Percentiles rank a stretch among this genome's conserved stretches.
phyloP scores from a whole-genome alignment of 75 land plant genomes.

The Pinus taeda region DNA sequence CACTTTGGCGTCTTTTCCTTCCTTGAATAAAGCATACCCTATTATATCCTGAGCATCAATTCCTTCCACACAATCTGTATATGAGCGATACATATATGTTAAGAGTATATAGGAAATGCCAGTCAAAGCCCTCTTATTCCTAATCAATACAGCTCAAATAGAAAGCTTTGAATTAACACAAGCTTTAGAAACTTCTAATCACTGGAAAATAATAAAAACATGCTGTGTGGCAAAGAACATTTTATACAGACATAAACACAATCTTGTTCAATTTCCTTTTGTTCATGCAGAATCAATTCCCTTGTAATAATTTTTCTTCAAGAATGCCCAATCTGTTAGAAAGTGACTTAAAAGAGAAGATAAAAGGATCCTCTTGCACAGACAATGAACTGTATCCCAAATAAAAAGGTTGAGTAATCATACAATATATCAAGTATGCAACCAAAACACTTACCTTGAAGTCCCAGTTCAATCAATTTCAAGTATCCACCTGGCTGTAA shows the following conservation, averaged over 20 bases:
- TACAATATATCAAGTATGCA: neutral
- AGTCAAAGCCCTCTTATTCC: neutral
- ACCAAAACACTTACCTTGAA: conserved; percentile 46
- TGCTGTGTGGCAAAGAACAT: neutral
- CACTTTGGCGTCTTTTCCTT: conserved; percentile 66
- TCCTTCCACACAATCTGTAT: conserved; percentile 80
- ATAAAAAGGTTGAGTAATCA: neutral
- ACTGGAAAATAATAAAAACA: neutral
- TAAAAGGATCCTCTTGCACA: neutral
- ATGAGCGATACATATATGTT: neutral
- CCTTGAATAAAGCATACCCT: conserved; percentile 95
- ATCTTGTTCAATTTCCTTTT: neutral
- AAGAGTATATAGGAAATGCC: neutral
- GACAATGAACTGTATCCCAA: neutral
- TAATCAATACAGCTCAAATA: neutral
- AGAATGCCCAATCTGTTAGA: neutral
- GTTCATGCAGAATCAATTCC: too few relatives aligned
- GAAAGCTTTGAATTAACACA: neutral
- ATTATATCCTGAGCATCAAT: conserved; percentile 86
- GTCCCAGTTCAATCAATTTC: conserved; percentile 81
- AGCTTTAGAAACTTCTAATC: too few relatives aligned
- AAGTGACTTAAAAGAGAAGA: neutral
- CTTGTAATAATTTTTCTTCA: too few relatives aligned
- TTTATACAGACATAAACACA: neutral
- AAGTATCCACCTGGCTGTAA: conserved; percentile 95